A percentile compares a stretch with the other conserved stretches of the same genome.
Conservation (phyloP, 441 rosid genomes). For the Raphanus hybrid region DNA sequence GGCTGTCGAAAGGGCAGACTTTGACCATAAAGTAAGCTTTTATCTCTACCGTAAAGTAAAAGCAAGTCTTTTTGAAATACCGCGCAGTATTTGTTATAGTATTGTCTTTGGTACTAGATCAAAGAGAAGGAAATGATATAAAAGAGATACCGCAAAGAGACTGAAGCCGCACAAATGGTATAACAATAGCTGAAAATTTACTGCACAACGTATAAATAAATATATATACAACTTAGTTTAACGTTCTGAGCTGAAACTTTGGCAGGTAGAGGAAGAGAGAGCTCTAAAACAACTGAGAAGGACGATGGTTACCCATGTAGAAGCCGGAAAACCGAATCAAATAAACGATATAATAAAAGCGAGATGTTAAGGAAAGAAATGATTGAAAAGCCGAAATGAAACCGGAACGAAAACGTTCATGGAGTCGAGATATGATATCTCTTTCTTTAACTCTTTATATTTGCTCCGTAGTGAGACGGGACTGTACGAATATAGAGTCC, state of each 20-base stretch:
- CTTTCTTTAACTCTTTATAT: no score
- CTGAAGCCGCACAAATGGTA: slow-evolving; percentile 59
- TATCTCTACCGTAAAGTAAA: background rate
- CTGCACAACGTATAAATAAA: background rate
- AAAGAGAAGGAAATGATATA: slow-evolving; percentile 53
- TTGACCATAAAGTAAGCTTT: slow-evolving; percentile 6
- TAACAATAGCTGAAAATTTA: background rate
- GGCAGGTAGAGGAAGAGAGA: slow-evolving; percentile 77
- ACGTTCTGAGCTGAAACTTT: slow-evolving; percentile 1
- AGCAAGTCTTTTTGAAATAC: slow-evolving; percentile 2
- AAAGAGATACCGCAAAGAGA: slow-evolving; percentile 19
- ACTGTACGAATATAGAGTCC: no score
- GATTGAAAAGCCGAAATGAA: no score
- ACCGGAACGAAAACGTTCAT: no score
- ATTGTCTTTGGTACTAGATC: slow-evolving; percentile 47
- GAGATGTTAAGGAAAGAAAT: no score
- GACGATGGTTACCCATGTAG: slow-evolving; percentile 45
- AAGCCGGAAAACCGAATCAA: no score
- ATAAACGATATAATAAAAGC: no score
- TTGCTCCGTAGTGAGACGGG: no score
- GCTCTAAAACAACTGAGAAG: slow-evolving; percentile 61
- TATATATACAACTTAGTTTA: background rate
- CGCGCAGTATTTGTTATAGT: background rate
- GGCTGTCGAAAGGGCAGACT: slow-evolving; percentile 8
- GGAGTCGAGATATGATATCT: no score